Base-by-base conservation (phyloP, 352 stramenopile species). In the Globisporangium paroecandrum region DNA sequence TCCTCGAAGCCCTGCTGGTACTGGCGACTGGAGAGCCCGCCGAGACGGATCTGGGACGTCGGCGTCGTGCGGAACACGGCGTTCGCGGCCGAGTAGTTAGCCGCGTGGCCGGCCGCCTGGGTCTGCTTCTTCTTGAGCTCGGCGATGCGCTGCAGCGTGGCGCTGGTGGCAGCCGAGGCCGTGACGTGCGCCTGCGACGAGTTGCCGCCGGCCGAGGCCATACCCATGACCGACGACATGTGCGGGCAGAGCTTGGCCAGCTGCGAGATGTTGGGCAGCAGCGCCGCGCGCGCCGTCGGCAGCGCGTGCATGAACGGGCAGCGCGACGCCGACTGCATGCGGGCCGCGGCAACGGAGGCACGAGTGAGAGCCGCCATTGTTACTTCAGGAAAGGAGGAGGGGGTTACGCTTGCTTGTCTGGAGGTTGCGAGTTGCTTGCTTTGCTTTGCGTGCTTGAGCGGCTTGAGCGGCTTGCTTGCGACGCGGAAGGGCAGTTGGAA, bases 241-340 rank as follows among this genome's bases (percentile, higher is more conserved):
- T 95, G 88, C 66, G 88, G 88, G 54, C 88, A 95, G 56, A 95
- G 78, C 71, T 93, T 92, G 25, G 85, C 86, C 49, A 95, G 70
- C 76, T 94, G 85, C 64, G 85, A 77, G 74, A 94, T 93, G 77
- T 95, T 95, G 63, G 88, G 88, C 64, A 95, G 75, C 59, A 95
- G 66, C 18, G 88, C 88, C 18, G 85, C 84, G 62, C 86, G 85
- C 3, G 86, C 75, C 1, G 83, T 90, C 12, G 85, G 82, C 22
- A 91, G 82, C 54, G 86, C 81, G 72, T 91, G 78, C 80, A 95
- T 93, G 77, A 95, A 95, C 18, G 88, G 88, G 68, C 88, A 95
- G 61, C 84, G 84, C 9, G 86, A 89, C 46, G 77, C 83, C 43
- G 85, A 78, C 74, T 93, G 85, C 75, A 93, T 81, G 62, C 83